A percentile compares a stretch with the other conserved stretches of the same genome.
Conservation (phyloP, 306 rosid species). For the Cucumis cinereus region DNA sequence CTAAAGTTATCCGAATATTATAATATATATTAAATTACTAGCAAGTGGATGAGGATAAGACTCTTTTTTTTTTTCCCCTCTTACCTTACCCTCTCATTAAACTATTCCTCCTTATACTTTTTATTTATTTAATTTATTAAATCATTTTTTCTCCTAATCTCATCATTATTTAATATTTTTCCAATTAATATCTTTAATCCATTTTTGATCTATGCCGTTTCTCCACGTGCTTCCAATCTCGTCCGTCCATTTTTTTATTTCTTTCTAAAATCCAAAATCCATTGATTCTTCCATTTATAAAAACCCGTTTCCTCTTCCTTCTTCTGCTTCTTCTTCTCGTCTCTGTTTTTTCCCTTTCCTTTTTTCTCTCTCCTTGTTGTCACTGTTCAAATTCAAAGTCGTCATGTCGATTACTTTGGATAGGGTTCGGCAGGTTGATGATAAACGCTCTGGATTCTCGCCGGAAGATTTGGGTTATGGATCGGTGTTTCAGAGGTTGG, state of each 20-base stretch:
- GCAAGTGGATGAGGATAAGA: slow-evolving; percentile 46
- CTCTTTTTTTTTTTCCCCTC: neutral
- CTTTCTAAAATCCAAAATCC: neutral
- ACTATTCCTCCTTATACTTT: neutral
- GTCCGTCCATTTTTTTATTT: neutral
- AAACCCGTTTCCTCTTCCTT: neutral
- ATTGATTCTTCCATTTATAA: neutral
- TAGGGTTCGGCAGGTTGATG: slow-evolving; percentile 13
- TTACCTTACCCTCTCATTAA: neutral
- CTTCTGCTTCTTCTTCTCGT: neutral
- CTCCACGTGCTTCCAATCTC: slow-evolving; percentile 4
- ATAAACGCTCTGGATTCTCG: slow-evolving; percentile 15
- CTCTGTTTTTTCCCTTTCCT: neutral
- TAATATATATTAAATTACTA: neutral
- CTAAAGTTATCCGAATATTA: neutral
- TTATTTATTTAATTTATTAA: neutral
- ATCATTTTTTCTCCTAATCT: neutral
- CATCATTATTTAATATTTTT: neutral
- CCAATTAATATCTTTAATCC: neutral
- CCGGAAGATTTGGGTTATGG: slow-evolving; percentile 10
- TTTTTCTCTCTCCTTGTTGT: neutral
- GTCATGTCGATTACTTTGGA: slow-evolving; percentile 26
- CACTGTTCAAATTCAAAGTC: neutral
- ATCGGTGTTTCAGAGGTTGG: slow-evolving; percentile 22
- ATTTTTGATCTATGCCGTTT: slow-evolving; percentile 1